Base-by-base conservation (phyloP, 1,139 yeast species). In the Scheffersomyces segobiensis region DNA sequence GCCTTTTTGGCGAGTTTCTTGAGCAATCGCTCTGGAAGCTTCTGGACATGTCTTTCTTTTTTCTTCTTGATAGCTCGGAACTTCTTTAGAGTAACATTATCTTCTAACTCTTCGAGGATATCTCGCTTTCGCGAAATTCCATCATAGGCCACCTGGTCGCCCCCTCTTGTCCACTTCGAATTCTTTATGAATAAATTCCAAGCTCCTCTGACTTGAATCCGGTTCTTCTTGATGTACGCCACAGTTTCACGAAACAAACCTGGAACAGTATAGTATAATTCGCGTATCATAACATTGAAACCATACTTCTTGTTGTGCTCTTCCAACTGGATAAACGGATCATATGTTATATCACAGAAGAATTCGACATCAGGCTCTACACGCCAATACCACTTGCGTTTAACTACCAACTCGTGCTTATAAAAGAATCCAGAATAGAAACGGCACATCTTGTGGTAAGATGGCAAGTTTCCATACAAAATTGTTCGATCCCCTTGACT, bases 321-420 rank as follows among this genome's bases (percentile, higher is more conserved):
- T 56, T 84, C 85, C 98, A 93, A 91, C 67, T 89, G 93, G 26
- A 82, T 66, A 69, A 93, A 93, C 20, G 97, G 97, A 73, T 93
- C 98, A 73, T 93, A 92, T 0, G 97, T 89, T 55, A 92, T 75
- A 71, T 93, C 98, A 74, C 98, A 93, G 69, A 81, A 92, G 71
- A 91, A 93, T 62, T 91, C 88, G 52, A 93, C 95, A 63, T 89
- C 88, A 1, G 98, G 98, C 71, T 93, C 98, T 10, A 93, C 92
- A 56, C 98, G 80, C 97, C 98, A 93, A 74, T 92, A 93, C 96
- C 97, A 93, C 60, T 91, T 92, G 58, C 86, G 79, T 59, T 85
- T 80, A 58, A 69, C 76, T 50, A 93, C 87, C 61, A 89, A 71
- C 5, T 89, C 90, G 70, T 93, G 97, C 61, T 86, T 84, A 74